Base-by-base conservation (phyloP, 306 rosid genomes). In the Cucumis melo region DNA sequence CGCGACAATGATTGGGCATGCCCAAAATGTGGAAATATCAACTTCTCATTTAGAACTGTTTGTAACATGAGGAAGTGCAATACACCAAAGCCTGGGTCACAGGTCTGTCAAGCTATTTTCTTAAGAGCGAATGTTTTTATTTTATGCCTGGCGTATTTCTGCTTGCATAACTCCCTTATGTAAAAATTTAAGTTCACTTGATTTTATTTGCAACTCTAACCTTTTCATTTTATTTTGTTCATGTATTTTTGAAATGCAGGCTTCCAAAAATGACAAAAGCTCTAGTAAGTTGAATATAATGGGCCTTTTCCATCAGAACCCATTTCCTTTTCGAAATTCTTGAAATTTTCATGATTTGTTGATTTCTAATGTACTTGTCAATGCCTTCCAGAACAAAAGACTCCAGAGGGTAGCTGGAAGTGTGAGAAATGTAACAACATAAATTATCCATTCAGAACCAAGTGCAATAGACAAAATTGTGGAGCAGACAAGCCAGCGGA, bases 21-120 rank as follows among this genome's bases (percentile, higher is more conserved):
- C 83, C 99, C 99, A 60, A 90, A 95, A 82, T 95, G 99, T 83
- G 99, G 99, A 79, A 95, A 95, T 62, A 87, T 95, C 83, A 95
- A 95, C 86, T 95, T 95, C 78, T 92, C 99, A 61, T 95, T 92
- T 80, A 85, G 99, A 88, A 87, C 84, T 17, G 93, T 95, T 46
- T 95, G 99, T 85, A 95, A 95, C 91, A 95, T 95, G 99, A 90
- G 99, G 85, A 95, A 95, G 85, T 92, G 99, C 88, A 95, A 95
- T 84, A 95, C 99, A 13, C 96, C 98, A 50, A 92, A 92, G 85
- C 99, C 99, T 63, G 99, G 97, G 81, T 89, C 93, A 72, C 99
- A 90, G 99, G 99, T 94, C 67, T 75, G 82, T 76, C 70, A 38
- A 19, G 60, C 55, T 27, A 17, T 76, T 29, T 76, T 68, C 14